phyloP scores from a whole-genome alignment of 768 basidiomycete species.

The Rhodotorula paludigena region DNA sequence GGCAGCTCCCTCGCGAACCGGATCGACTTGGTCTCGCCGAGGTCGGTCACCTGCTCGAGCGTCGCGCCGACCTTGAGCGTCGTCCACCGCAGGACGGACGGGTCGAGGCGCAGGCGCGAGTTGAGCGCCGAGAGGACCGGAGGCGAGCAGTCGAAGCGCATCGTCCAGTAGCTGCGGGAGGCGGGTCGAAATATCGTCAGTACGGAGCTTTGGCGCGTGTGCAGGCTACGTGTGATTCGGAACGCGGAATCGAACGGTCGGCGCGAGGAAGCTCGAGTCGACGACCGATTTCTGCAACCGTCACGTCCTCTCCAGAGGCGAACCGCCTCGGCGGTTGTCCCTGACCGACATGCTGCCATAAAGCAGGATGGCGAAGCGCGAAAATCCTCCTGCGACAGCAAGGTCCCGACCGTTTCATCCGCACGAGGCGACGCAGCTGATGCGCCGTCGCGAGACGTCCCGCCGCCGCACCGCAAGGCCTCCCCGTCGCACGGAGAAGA shows the following conservation, averaged over 20 bases:
- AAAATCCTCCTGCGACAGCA: too few species aligned
- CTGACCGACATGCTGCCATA: too few species aligned
- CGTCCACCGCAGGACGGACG: constrained; percentile 72
- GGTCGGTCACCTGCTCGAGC: constrained; percentile 60
- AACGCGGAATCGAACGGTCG: background rate
- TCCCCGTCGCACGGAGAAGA: background rate
- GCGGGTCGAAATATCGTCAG: background rate
- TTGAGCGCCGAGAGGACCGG: constrained; percentile 62
- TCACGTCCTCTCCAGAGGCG: too few species aligned
- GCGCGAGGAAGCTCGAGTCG: background rate
- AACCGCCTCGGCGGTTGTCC: too few species aligned
- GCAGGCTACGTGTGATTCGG: too few species aligned
- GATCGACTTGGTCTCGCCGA: constrained; percentile 15
- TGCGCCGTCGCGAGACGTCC: too few species aligned
- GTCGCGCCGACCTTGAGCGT: constrained; percentile 70
- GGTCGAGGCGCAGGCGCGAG: constrained; percentile 66
- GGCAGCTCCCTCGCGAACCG: background rate
- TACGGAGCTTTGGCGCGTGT: too few species aligned
- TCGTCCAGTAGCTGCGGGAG: constrained; percentile 70
- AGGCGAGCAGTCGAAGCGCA: constrained; percentile 84
- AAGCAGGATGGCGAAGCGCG: too few species aligned
- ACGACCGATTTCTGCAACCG: too few species aligned
- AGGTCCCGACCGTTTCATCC: too few species aligned
- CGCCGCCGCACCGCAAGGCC: too few species aligned
- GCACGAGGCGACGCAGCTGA: too few species aligned